A percentile compares a stretch with the other conserved stretches of the same genome.
Conservation (phyloP, 371 early-diverging fungal genomes). For the Zychaea mexicana region DNA sequence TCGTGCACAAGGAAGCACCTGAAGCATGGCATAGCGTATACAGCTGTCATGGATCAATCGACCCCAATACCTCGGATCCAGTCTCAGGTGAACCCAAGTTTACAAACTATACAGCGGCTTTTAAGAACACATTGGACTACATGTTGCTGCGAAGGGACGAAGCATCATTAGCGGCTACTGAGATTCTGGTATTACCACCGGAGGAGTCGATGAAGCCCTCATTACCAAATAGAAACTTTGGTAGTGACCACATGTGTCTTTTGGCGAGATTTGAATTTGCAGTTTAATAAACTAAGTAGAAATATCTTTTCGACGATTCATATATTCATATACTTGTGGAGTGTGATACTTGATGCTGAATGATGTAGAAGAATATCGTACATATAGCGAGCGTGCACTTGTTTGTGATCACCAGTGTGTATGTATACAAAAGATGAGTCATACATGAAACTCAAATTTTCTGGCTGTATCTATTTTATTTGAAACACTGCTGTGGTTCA, state of each 20-base stretch:
- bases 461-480: too few relatives aligned
- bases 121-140: slow-evolving; percentile 59
- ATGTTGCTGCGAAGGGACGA: slow-evolving; percentile 37
- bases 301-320: neutral
- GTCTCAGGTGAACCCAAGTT: slow-evolving; percentile 51
- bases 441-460: too few relatives aligned
- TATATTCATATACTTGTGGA: neutral
- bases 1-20: slow-evolving; percentile 16
- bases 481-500: neutral
- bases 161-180: slow-evolving; percentile 15
- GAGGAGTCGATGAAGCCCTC: slow-evolving; percentile 46
- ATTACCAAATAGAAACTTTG: slow-evolving; percentile 58
- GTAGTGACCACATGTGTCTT: slow-evolving; percentile 60
- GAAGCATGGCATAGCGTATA: slow-evolving; percentile 35
- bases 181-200: slow-evolving; percentile 38
- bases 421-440: too few relatives aligned
- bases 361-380: too few relatives aligned
- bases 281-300: neutral
- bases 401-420: too few relatives aligned
- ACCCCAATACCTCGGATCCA: slow-evolving; percentile 3
- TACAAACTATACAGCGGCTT: slow-evolving; percentile 54
- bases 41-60: slow-evolving; percentile 22
- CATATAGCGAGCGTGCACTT: too few relatives aligned
- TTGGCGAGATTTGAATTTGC: slow-evolving; percentile 30
- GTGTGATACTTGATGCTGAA: too few relatives aligned